These are phyloP conservation scores for Gnaphalium uliginosum DNA, from an alignment of 129 eudicot species.

Conservation along the genomic window DNA sequence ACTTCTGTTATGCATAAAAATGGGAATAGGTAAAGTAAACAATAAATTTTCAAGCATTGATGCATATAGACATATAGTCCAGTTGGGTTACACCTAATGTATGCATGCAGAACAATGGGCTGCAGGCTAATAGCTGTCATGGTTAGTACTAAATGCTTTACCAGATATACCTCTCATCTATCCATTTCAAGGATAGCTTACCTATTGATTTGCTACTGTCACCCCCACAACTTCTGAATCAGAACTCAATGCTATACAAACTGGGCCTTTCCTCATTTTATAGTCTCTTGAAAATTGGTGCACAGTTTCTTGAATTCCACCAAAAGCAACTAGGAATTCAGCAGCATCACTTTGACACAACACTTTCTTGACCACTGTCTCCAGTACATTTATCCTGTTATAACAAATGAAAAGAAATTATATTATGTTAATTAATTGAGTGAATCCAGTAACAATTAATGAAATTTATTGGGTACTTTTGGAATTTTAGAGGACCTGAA, in stretches of 20 bases:
- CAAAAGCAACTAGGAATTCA: constrained; percentile 71
- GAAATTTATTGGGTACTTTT: not conserved
- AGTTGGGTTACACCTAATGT: constrained; percentile 26
- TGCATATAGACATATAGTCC: constrained; percentile 3
- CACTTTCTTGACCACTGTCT: constrained; percentile 74
- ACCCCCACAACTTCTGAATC: constrained; percentile 31
- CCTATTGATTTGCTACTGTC: constrained; percentile 28
- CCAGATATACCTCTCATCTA: constrained; percentile 25
- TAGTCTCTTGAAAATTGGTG: constrained; percentile 58
- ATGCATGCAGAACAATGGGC: constrained; percentile 28
- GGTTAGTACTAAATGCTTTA: constrained; percentile 23
- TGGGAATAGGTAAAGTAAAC: constrained; percentile 7
- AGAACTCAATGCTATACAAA: constrained; percentile 35
- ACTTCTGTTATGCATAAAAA: not conserved
- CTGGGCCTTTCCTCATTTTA: constrained; percentile 57
- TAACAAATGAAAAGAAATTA: not conserved
- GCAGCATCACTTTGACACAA: constrained; percentile 75
- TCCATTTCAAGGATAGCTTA: constrained; percentile 26
- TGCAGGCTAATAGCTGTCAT: constrained; percentile 26
- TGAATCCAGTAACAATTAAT: not conserved
- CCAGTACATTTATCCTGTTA: constrained; percentile 73
- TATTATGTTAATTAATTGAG: not conserved
- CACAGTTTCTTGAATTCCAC: constrained; percentile 71
- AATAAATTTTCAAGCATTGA: constrained; percentile 10
- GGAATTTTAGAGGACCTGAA: constrained; percentile 56